Evolutionary conservation across 208 protist species (phyloP).

Genomic region (Acanthamoeba royreba): DNA sequence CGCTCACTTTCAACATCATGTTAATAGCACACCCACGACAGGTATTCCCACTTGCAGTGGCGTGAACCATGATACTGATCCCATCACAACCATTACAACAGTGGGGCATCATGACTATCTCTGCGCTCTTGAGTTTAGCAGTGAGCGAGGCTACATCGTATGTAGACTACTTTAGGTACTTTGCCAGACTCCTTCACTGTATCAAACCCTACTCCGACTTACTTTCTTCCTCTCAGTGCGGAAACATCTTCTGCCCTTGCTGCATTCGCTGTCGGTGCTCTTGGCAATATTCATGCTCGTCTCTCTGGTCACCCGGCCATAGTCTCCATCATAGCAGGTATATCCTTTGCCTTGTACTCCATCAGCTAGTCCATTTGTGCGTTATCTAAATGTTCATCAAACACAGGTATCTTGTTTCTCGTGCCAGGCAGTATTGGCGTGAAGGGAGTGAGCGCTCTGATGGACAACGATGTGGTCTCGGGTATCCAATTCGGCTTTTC

Average conservation of each 20-base stretch:
- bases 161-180: conserved; percentile 5
- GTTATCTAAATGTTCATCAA: background rate
- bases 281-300: background rate
- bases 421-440: conserved; percentile 1
- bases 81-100: background rate
- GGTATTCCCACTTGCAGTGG: no score
- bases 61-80: no score
- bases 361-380: background rate
- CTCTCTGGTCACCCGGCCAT: conserved; percentile 22
- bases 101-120: conserved; percentile 37
- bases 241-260: background rate
- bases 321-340: conserved; percentile 11
- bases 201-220: no score
- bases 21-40: conserved; percentile 5
- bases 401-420: background rate
- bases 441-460: background rate
- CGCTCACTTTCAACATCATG: conserved; percentile 29
- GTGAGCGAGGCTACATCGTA: background rate
- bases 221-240: background rate
- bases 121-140: background rate
- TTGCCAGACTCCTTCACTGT: background rate
- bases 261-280: background rate
- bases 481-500: conserved; percentile 31
- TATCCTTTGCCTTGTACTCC: no score
- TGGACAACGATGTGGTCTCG: conserved; percentile 12